phyloP scores from a whole-genome alignment of 306 rosid genomes.

The Quercus mongolica region DNA sequence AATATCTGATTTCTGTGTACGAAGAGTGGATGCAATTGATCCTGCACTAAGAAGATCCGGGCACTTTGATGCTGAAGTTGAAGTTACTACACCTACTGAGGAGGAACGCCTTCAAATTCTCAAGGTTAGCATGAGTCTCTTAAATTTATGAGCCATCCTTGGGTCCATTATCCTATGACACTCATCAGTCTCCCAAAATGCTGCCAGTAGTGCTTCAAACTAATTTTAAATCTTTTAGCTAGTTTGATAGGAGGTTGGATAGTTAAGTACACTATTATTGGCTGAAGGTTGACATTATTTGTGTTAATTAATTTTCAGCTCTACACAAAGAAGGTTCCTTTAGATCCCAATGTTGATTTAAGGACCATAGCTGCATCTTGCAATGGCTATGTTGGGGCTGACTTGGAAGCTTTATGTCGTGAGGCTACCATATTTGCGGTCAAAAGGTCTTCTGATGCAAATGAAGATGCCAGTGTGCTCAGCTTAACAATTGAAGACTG shows the following conservation, averaged over 20 bases:
- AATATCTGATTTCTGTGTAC: slow-evolving; percentile 17
- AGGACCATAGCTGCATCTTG: slow-evolving; percentile 71
- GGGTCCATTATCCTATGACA: not conserved
- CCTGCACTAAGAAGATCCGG: slow-evolving; percentile 89
- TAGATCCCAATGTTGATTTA: slow-evolving; percentile 54
- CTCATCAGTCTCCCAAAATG: not conserved
- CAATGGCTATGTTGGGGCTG: slow-evolving; percentile 97
- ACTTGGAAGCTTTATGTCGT: slow-evolving; percentile 77
- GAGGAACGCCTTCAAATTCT: slow-evolving; percentile 81
- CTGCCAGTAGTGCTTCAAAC: not conserved
- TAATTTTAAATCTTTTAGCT: not conserved
- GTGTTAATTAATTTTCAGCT: slow-evolving; percentile 45
- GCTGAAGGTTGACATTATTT: slow-evolving; percentile 9
- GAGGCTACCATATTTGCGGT: slow-evolving; percentile 59
- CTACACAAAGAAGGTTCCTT: slow-evolving; percentile 69
- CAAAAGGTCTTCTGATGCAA: slow-evolving; percentile 48
- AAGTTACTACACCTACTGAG: slow-evolving; percentile 76
- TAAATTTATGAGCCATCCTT: not conserved
- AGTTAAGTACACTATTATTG: slow-evolving; percentile 1
- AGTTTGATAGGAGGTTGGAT: slow-evolving; percentile 10
- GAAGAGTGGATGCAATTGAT: slow-evolving; percentile 79
- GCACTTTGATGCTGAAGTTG: slow-evolving; percentile 86
- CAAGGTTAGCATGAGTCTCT: slow-evolving; percentile 46
- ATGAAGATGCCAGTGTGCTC: slow-evolving; percentile 32
- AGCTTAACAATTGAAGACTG: slow-evolving; percentile 39